Percentiles rank a stretch among this genome's conserved stretches.
These are phyloP conservation scores for Metarhizium guizhouense DNA, from an alignment of 2,329 filamentous ascomycete genomes.

Conservation along the genomic window DNA sequence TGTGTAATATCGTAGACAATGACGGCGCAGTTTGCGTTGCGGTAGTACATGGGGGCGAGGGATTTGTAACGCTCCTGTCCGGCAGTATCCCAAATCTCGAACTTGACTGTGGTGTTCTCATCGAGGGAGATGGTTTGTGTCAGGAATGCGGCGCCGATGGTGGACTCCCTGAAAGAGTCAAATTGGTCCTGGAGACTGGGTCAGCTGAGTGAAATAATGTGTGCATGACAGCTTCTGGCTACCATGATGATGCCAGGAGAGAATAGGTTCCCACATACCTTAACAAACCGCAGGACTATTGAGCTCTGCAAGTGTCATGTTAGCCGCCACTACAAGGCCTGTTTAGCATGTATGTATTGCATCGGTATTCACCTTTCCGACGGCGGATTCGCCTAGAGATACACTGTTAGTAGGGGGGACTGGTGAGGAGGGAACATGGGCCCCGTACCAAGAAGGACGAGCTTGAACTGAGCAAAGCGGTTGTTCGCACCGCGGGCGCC, in stretches of 20 bases:
- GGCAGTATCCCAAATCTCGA: conserved; percentile 99
- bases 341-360: conserved; percentile 1
- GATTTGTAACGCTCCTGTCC: conserved; percentile 99
- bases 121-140: conserved; percentile 98
- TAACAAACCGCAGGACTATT: conserved; percentile 94
- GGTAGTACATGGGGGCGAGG: conserved; percentile 97
- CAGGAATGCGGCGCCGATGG: conserved; percentile 95
- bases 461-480: conserved; percentile 97
- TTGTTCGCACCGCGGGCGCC: conserved; percentile 59
- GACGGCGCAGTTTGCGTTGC: conserved; percentile 98
- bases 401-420: conserved; percentile 7
- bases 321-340: conserved; percentile 11
- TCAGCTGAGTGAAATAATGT: conserved; percentile 10
- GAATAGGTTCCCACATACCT: conserved; percentile 49
- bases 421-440: conserved; percentile 4
- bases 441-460: conserved; percentile 84
- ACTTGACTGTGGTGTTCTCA: conserved; percentile 97
- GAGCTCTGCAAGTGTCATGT: conserved; percentile 64
- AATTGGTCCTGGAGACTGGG: conserved; percentile 74
- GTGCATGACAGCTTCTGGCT: neutral
- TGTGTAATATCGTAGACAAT: conserved; percentile 99
- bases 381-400: conserved; percentile 81
- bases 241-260: neutral
- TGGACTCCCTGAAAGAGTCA: conserved; percentile 92
- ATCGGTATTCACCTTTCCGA: conserved; percentile 70